Evolutionary conservation across 1,139 yeast species (phyloP).

Genomic region (Pichia inconspicua): DNA sequence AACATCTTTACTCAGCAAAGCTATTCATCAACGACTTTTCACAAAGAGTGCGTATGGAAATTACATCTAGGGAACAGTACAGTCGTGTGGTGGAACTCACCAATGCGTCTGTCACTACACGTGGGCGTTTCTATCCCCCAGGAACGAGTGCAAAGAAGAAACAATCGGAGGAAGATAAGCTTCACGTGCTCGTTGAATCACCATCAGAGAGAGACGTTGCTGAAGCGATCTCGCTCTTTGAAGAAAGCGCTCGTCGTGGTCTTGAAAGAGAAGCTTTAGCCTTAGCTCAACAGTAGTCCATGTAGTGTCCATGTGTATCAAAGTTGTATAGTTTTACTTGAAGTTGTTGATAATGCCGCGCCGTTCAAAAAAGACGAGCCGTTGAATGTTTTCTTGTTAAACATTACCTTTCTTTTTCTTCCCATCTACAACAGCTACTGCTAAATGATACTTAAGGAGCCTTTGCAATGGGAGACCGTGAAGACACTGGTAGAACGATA

Average conservation of each 20-base stretch:
- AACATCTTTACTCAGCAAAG: conserved; percentile 56
- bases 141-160: conserved; percentile 30
- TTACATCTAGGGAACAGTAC: conserved; percentile 62
- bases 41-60: conserved; percentile 50
- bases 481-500: conserved; percentile 5
- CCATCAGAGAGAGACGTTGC: conserved; percentile 55
- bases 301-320: no score
- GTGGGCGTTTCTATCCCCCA: conserved; percentile 70
- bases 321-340: no score
- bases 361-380: neutral
- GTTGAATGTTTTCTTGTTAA: neutral
- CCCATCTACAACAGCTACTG: neutral
- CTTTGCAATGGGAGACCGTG: conserved; percentile 16
- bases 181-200: conserved; percentile 76
- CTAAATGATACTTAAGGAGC: conserved; percentile 6
- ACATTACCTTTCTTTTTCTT: neutral
- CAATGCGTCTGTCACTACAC: conserved; percentile 72
- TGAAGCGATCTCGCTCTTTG: conserved; percentile 58
- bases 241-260: conserved; percentile 55
- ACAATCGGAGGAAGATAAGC: conserved; percentile 61
- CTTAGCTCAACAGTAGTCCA: neutral
- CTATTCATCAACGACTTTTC: conserved; percentile 82
- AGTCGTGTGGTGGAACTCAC: conserved; percentile 63
- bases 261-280: conserved; percentile 23
- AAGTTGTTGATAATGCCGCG: no score